A percentile compares a stretch with the other conserved stretches of the same genome.
Conservation (phyloP, 176 grass and related monocot species). For the Stipa capillata region DNA sequence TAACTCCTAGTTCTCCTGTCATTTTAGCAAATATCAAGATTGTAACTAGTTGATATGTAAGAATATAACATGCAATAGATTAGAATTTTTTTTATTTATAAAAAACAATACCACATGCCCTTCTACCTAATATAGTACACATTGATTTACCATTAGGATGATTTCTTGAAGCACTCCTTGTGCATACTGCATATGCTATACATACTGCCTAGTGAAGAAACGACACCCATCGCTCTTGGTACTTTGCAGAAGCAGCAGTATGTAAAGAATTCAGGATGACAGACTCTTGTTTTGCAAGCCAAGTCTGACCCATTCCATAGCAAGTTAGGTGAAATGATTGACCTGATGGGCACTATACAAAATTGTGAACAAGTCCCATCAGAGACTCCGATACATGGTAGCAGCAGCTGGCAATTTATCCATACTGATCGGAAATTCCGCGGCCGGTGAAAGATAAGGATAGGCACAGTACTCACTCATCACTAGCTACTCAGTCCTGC, state of each 20-base stretch:
- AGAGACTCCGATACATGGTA: constrained; percentile 14
- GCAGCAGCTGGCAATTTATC: background rate
- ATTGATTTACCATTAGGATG: background rate
- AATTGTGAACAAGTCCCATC: constrained; percentile 22
- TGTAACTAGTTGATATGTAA: too few species aligned
- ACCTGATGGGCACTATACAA: constrained; percentile 2
- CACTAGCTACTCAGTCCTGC: background rate
- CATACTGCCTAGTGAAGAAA: background rate
- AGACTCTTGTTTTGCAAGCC: constrained; percentile 1
- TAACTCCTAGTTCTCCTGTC: too few species aligned
- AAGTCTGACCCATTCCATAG: constrained; percentile 38
- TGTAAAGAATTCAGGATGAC: background rate
- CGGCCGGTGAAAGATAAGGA: constrained; percentile 35
- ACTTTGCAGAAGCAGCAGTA: constrained; percentile 1
- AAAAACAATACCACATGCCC: too few species aligned
- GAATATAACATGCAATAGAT: too few species aligned
- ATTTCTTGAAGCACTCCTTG: background rate
- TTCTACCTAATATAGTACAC: background rate
- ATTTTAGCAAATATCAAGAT: too few species aligned
- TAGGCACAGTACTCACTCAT: background rate
- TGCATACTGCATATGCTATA: background rate
- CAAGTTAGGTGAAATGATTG: constrained; percentile 23
- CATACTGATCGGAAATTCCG: constrained; percentile 28
- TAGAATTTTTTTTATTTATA: too few species aligned
- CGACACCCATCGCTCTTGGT: background rate